A percentile compares a stretch with the other conserved stretches of the same genome.
Conservation (phyloP, 179 eudicot genomes). For the Silene noctiflora region DNA sequence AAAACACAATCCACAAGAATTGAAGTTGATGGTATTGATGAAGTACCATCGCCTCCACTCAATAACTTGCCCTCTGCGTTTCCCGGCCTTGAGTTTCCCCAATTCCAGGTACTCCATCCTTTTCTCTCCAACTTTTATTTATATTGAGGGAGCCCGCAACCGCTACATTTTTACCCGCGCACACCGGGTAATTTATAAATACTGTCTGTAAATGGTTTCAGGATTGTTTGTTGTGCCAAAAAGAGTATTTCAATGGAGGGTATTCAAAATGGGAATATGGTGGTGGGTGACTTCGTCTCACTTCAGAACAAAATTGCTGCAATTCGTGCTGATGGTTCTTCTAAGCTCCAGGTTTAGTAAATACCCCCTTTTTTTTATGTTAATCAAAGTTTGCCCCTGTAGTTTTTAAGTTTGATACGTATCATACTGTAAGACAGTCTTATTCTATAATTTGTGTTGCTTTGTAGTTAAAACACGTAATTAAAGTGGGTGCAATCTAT, state of each 20-base stretch:
- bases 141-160: too few relatives aligned
- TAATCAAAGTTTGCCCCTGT: neutral
- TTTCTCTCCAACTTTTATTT: neutral
- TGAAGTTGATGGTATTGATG: slow-evolving; percentile 3
- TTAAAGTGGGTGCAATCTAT: neutral
- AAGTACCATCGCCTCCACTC: slow-evolving; percentile 27
- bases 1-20: neutral
- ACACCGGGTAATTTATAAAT: neutral
- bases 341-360: slow-evolving; percentile 67
- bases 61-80: slow-evolving; percentile 15
- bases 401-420: neutral
- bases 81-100: slow-evolving; percentile 15
- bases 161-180: too few relatives aligned
- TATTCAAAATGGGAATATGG: slow-evolving; percentile 24
- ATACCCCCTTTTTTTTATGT: neutral
- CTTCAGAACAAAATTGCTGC: slow-evolving; percentile 52
- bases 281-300: slow-evolving; percentile 44
- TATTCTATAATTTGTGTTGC: neutral
- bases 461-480: neutral
- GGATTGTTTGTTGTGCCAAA: slow-evolving; percentile 24
- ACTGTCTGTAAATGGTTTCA: slow-evolving; percentile 16
- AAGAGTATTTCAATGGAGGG: slow-evolving; percentile 30
- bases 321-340: slow-evolving; percentile 52
- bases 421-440: too few relatives aligned
- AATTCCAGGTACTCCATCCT: slow-evolving; percentile 25